Conservation (phyloP, 176 grass and related monocot genomes). For the Saccharum spontaneum region DNA sequence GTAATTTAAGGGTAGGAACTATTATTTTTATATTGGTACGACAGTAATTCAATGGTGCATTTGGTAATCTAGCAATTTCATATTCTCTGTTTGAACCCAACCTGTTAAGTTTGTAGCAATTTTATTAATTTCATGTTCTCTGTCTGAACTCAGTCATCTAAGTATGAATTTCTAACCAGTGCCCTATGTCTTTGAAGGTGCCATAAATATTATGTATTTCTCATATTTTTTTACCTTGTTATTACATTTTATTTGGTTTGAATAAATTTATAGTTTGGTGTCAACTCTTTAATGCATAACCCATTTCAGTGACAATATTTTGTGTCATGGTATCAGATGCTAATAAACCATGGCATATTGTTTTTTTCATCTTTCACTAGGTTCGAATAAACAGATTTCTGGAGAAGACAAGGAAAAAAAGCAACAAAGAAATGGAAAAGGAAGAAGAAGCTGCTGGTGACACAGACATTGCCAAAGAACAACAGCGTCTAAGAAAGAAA, state of each 20-base stretch:
- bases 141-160: neutral
- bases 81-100: neutral
- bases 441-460: constrained; percentile 39
- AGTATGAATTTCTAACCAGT: constrained; percentile 8
- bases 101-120: constrained; percentile 3
- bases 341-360: constrained; percentile 4
- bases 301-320: neutral
- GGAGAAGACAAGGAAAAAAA: constrained; percentile 78
- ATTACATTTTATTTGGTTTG: neutral
- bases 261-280: neutral
- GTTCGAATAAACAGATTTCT: constrained; percentile 88
- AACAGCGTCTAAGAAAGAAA: constrained; percentile 79
- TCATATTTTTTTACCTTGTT: neutral
- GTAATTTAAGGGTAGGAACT: neutral
- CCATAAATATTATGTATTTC: neutral
- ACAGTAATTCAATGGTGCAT: neutral
- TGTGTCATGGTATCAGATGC: neutral
- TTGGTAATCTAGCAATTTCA: neutral
- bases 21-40: neutral
- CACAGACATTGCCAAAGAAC: constrained; percentile 49
- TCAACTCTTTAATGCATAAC: constrained; percentile 11
- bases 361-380: constrained; percentile 42
- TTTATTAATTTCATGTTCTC: constrained; percentile 2
- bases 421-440: constrained; percentile 47
- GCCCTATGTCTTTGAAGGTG: constrained; percentile 8